Evolutionary conservation across 208 protist species (phyloP).

Genomic region (Acanthamoeba castellanii): DNA sequence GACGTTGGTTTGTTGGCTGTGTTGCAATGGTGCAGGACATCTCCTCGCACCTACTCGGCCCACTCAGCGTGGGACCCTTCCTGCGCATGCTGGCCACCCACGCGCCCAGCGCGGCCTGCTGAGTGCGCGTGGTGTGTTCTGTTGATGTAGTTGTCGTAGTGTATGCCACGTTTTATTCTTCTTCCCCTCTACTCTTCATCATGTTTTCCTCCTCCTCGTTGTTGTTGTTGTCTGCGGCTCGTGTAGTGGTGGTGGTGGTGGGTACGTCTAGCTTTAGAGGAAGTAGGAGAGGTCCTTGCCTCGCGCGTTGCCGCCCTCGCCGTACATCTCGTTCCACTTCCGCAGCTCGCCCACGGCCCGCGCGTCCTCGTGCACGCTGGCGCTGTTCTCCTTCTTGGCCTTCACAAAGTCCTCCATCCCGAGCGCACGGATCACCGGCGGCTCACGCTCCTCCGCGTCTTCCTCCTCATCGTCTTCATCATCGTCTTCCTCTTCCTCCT

Average conservation of each 20-base stretch:
- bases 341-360: conserved; percentile 79
- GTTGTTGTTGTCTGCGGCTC: too few species aligned
- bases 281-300: conserved; percentile 74
- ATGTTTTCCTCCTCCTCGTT: too few species aligned
- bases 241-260: too few species aligned
- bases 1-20: not conserved
- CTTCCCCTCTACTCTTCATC: too few species aligned
- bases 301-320: conserved; percentile 79
- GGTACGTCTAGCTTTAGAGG: conserved; percentile 55
- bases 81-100: conserved; percentile 28
- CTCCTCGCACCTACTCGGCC: not conserved
- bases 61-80: conserved; percentile 16
- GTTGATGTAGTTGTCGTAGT: too few species aligned
- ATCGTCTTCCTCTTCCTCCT: conserved; percentile 21
- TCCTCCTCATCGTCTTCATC: conserved; percentile 53
- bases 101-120: too few species aligned
- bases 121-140: too few species aligned
- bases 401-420: conserved; percentile 81
- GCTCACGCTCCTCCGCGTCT: conserved; percentile 13
- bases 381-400: conserved; percentile 83
- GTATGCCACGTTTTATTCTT: too few species aligned
- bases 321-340: conserved; percentile 88
- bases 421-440: conserved; percentile 68
- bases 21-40: not conserved
- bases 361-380: conserved; percentile 81